A percentile compares a stretch with the other conserved stretches of the same genome.
Evolutionary conservation across 805 yeast genomes (phyloP).

Genomic region (Middelhovenomyces tepae): DNA sequence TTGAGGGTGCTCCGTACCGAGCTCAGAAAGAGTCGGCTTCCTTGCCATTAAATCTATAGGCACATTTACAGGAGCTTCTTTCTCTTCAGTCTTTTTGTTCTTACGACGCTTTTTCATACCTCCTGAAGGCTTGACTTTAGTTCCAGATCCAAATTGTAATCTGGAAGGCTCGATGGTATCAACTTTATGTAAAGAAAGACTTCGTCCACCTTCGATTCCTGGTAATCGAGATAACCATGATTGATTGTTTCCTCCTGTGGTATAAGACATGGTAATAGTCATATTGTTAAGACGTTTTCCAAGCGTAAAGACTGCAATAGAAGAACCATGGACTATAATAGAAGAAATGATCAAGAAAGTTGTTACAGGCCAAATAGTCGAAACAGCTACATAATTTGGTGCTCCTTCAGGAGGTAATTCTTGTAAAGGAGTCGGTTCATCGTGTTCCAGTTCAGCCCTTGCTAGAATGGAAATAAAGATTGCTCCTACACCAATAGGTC

Average conservation of each 20-base stretch:
- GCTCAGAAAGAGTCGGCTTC: too few relatives aligned
- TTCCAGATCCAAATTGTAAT: slow-evolving; percentile 4
- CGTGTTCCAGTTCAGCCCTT: slow-evolving; percentile 57
- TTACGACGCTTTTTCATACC: slow-evolving; percentile 18
- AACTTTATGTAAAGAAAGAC: slow-evolving; percentile 73
- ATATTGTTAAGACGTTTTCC: slow-evolving; percentile 87
- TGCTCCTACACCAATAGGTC: slow-evolving; percentile 95
- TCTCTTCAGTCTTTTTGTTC: slow-evolving; percentile 19
- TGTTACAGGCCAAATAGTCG: slow-evolving; percentile 72
- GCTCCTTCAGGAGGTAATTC: slow-evolving; percentile 38
- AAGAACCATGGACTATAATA: slow-evolving; percentile 83
- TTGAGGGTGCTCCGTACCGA: slow-evolving; percentile 6
- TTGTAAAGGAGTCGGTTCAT: slow-evolving; percentile 48
- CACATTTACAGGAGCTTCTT: slow-evolving; percentile 15
- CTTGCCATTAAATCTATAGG: slow-evolving; percentile 19
- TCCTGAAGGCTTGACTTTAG: slow-evolving; percentile 18
- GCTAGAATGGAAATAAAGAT: slow-evolving; percentile 77
- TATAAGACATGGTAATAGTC: slow-evolving; percentile 86
- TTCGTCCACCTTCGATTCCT: slow-evolving; percentile 57
- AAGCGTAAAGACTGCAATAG: slow-evolving; percentile 66
- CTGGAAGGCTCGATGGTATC: slow-evolving; percentile 50
- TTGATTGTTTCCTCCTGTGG: slow-evolving; percentile 56
- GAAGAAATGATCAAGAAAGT: slow-evolving; percentile 75
- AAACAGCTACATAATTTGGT: slow-evolving; percentile 51
- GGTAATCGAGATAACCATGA: slow-evolving; percentile 85